phyloP scores from a whole-genome alignment of 345 rosid genomes.

The Lepidium africanum region DNA sequence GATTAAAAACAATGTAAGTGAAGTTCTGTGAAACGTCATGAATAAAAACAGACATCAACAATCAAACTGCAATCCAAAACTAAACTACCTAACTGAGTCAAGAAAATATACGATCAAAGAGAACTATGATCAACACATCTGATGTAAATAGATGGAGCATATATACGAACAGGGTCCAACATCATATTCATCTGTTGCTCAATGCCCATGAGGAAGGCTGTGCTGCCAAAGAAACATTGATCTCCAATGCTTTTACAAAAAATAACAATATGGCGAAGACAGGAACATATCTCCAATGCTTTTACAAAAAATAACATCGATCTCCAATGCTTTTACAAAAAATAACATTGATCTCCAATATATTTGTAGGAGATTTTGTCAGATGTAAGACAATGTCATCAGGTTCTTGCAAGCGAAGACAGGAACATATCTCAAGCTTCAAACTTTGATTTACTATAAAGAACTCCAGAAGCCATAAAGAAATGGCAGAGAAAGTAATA shows the following conservation, averaged over 20 bases:
- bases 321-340: too few relatives aligned
- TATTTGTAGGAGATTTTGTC: neutral
- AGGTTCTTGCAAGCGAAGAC: neutral
- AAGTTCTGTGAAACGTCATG: neutral
- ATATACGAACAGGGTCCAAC: constrained; percentile 67
- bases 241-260: constrained; percentile 6
- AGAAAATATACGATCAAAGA: neutral
- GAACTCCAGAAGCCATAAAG: too few relatives aligned
- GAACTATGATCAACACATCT: constrained; percentile 41
- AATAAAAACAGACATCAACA: neutral
- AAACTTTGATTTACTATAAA: too few relatives aligned
- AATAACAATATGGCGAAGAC: neutral
- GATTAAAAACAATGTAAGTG: neutral
- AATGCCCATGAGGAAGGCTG: constrained; percentile 88
- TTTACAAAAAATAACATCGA: too few relatives aligned
- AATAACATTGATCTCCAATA: too few relatives aligned
- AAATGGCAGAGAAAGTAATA: neutral
- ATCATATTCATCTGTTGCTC: constrained; percentile 74
- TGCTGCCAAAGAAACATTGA: constrained; percentile 61
- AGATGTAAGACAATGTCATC: neutral
- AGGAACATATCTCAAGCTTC: too few relatives aligned
- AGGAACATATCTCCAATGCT: too few relatives aligned
- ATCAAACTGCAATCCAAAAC: neutral
- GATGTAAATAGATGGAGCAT: constrained; percentile 67
- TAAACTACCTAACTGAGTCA: neutral